Base-by-base conservation (phyloP, 2,329 filamentous ascomycete genomes). In the Alternaria atra region DNA sequence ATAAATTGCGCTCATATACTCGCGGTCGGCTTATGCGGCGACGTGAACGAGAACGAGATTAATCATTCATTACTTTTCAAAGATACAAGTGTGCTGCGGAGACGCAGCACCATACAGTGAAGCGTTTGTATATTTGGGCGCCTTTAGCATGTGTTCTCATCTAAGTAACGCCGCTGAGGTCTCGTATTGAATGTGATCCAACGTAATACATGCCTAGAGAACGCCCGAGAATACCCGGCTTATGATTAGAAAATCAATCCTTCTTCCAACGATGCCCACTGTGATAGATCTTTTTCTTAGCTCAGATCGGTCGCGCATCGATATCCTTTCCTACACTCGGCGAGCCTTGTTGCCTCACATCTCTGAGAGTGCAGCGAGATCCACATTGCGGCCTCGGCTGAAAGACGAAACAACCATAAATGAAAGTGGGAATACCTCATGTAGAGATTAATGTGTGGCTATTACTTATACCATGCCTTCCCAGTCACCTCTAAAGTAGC, bases 111-210 rank as follows among this genome's bases (percentile, higher is more conserved):
- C 32, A n/a, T 27, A 15, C 20, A 8, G 2, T n/a, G 30, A n/a
- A 34, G 8, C 34, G 32, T 13, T 25, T 35, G 30, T 37, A 23
- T 9, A n/a, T 25, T 13, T 37, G 30, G 13, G 10, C 35, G 30
- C 15, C 30, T 5, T 50, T 37, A 15, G 32, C 46, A 50, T 37
- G 20, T 27, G 32, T 35, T 50, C 30, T 50, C 46, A 25, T 37
- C 34, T 9, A 50, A 50, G 32, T 37, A 50, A 50, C 32, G 46
- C 46, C 32, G 46, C 32, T 27, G 30, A 50, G 10, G 46, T 50
- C 46, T 50, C 32, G 46, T 23, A 35, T 50, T n/a, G 30, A 37
- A 5, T n/a, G 20, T 13, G 39, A 25, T 25, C 39, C 39, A 25
- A 25, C 39, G 12, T 42, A 42, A 25, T 25, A 42, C 39, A 23